A percentile compares a stretch with the other conserved stretches of the same genome.
phyloP scores from a whole-genome alignment of 2,329 filamentous ascomycete genomes.

The Calonectria pseudoturangicola region DNA sequence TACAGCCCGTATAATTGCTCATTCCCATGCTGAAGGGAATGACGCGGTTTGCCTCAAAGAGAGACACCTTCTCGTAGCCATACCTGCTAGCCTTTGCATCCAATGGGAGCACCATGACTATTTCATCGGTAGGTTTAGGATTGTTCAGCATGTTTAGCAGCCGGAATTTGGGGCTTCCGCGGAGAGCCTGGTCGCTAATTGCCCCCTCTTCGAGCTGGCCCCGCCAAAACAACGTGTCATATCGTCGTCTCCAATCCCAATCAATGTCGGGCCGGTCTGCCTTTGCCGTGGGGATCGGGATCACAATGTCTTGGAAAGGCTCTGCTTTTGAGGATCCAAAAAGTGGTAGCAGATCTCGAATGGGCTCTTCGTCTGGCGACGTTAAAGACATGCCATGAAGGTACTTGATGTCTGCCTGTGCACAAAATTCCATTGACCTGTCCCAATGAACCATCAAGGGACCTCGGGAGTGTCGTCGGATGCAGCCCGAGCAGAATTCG shows the following conservation, averaged over 20 bases:
- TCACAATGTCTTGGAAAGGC: conserved; percentile 85
- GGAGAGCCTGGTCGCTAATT: conserved; percentile 73
- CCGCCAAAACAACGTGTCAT: conserved; percentile 83
- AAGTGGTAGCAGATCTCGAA: conserved; percentile 80
- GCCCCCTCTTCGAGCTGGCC: conserved; percentile 77
- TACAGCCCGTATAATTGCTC: conserved; percentile 74
- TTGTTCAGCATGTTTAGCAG: conserved; percentile 82
- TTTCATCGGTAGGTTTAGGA: conserved; percentile 67
- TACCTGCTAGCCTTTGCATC: conserved; percentile 62
- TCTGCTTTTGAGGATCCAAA: conserved; percentile 85
- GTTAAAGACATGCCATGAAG: conserved; percentile 84
- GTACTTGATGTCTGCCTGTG: conserved; percentile 84
- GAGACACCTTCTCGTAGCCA: conserved; percentile 73
- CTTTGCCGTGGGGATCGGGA: conserved; percentile 73
- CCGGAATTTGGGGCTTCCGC: conserved; percentile 81
- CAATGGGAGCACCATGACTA: conserved; percentile 75
- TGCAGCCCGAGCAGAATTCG: conserved; percentile 79
- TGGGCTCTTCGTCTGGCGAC: conserved; percentile 76
- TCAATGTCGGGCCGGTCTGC: conserved; percentile 65
- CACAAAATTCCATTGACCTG: conserved; percentile 79
- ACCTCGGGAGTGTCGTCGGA: conserved; percentile 77
- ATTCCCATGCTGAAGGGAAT: conserved; percentile 76
- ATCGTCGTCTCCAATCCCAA: conserved; percentile 75
- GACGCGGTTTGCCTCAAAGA: conserved; percentile 71
- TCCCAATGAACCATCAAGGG: conserved; percentile 81